phyloP scores from a whole-genome alignment of 108 stramenopile genomes.

The Schizochytrium sp. region DNA sequence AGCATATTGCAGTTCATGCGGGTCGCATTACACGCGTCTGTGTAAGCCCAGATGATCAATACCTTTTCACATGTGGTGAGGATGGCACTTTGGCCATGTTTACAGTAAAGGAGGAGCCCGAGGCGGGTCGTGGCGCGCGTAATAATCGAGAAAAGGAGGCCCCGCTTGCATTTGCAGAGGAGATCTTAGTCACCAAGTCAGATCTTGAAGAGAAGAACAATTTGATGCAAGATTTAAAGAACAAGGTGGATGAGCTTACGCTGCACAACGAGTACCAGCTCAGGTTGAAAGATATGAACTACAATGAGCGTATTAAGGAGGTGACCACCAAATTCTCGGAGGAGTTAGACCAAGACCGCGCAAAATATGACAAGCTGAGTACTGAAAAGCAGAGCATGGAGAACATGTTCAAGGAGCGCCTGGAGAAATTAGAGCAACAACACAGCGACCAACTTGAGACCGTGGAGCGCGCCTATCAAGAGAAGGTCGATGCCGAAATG shows the following conservation, averaged over 20 bases:
- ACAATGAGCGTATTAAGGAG: slow-evolving; percentile 79
- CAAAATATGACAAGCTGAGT: slow-evolving; percentile 71
- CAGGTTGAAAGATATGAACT: slow-evolving; percentile 77
- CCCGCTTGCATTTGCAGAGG: slow-evolving; percentile 67
- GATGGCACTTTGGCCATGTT: slow-evolving; percentile 72
- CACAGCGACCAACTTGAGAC: slow-evolving; percentile 75
- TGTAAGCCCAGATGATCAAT: slow-evolving; percentile 71
- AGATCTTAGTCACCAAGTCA: slow-evolving; percentile 74
- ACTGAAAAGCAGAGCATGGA: slow-evolving; percentile 72
- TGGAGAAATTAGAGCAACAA: slow-evolving; percentile 71
- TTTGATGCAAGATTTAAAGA: slow-evolving; percentile 71
- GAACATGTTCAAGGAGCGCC: slow-evolving; percentile 67
- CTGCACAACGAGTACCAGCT: slow-evolving; percentile 79
- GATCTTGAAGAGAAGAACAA: slow-evolving; percentile 75
- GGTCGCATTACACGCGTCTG: slow-evolving; percentile 72
- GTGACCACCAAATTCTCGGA: slow-evolving; percentile 75
- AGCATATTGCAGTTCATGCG: slow-evolving; percentile 72
- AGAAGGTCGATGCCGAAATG: slow-evolving; percentile 75
- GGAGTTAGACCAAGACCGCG: slow-evolving; percentile 77
- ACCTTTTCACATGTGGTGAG: slow-evolving; percentile 73
- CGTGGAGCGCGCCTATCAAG: slow-evolving; percentile 74
- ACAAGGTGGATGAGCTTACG: slow-evolving; percentile 77
- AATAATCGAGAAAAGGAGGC: background rate
- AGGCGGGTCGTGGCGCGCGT: slow-evolving; percentile 46
- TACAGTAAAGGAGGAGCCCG: slow-evolving; percentile 69